phyloP scores from a whole-genome alignment of 1,139 yeast species.

The Kluyveromyces marxianus region DNA sequence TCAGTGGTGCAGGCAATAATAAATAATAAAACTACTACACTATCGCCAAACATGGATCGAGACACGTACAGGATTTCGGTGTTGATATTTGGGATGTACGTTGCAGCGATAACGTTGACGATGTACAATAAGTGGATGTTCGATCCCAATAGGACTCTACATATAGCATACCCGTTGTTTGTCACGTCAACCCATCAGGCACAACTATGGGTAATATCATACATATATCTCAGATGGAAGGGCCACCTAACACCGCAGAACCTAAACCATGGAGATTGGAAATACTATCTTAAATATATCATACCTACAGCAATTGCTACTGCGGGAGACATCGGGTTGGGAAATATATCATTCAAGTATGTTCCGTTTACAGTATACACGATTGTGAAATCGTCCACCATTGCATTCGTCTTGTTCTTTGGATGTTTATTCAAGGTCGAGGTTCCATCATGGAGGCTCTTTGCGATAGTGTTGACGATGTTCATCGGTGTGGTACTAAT shows the following conservation, averaged over 20 bases:
- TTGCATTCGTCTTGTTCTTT: constrained; percentile 81
- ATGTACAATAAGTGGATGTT: constrained; percentile 98
- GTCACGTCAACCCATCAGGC: constrained; percentile 83
- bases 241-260: constrained; percentile 1
- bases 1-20: too few relatives aligned
- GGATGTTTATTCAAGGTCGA: constrained; percentile 78
- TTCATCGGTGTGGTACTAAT: constrained; percentile 76
- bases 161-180: constrained; percentile 75
- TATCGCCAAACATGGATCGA: constrained; percentile 3
- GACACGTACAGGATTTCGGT: constrained; percentile 5
- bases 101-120: constrained; percentile 67
- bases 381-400: constrained; percentile 82
- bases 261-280: constrained; percentile 18
- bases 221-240: constrained; percentile 15
- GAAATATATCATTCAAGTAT: constrained; percentile 72
- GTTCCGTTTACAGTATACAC: constrained; percentile 82
- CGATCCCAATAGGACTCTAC: constrained; percentile 52
- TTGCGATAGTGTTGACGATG: constrained; percentile 69
- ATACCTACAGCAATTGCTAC: constrained; percentile 84
- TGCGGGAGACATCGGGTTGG: constrained; percentile 90
- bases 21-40: too few relatives aligned
- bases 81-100: constrained; percentile 40
- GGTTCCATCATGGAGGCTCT: constrained; percentile 55
- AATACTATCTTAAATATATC: constrained; percentile 45
- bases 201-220: constrained; percentile 40